Conservation (phyloP, 208 protist genomes). For the Acanthamoeba lenticulata region DNA sequence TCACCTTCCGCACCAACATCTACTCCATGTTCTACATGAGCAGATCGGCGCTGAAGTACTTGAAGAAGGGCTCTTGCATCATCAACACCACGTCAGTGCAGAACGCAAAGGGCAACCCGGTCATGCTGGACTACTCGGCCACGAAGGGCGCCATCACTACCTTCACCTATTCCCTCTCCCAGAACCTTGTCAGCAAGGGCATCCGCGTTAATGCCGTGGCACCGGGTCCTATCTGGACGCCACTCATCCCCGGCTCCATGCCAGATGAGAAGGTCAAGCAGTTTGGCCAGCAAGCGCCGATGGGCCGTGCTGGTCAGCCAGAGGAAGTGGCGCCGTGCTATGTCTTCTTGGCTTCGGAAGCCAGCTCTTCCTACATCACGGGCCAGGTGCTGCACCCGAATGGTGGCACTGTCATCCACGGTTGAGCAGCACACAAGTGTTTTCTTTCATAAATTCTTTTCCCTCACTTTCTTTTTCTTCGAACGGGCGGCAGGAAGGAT, state of each 20-base stretch:
- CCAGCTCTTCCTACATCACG: constrained; percentile 75
- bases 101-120: constrained; percentile 70
- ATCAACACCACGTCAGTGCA: constrained; percentile 80
- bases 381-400: constrained; percentile 79
- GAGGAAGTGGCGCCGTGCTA: constrained; percentile 78
- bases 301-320: constrained; percentile 78
- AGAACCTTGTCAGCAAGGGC: constrained; percentile 70
- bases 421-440: not conserved
- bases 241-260: constrained; percentile 69
- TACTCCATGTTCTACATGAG: constrained; percentile 78
- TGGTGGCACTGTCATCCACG: constrained; percentile 72
- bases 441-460: no score
- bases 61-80: constrained; percentile 74
- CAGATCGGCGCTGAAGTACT: constrained; percentile 63
- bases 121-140: constrained; percentile 80
- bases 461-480: no score
- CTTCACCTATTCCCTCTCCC: constrained; percentile 79
- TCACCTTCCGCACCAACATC: constrained; percentile 81
- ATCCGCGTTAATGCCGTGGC: constrained; percentile 84
- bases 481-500: not conserved
- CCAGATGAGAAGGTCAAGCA: constrained; percentile 66
- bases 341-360: constrained; percentile 79
- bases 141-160: constrained; percentile 81
- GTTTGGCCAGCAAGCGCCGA: constrained; percentile 69
- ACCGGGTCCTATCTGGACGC: constrained; percentile 82